Evolutionary conservation across 257 asterid species (phyloP), one percentile per base, ranked within the genome.

Genomic region (Thymus quinquecostatus): DNA sequence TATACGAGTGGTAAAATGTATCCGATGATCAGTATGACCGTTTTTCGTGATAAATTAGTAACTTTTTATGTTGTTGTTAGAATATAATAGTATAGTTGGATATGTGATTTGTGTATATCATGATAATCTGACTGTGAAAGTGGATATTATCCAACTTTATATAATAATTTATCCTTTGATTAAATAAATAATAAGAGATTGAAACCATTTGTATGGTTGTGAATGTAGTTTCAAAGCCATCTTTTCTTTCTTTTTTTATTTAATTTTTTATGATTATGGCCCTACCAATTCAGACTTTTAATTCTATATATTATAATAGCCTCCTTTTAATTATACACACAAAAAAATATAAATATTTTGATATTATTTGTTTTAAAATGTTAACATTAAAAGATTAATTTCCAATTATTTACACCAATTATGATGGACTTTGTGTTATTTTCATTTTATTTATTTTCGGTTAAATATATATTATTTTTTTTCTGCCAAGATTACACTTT

Each of bases 101-200:
- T 68, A 43, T 62, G 38, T 41, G 55, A 61, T 68, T 33, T 66
- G 47, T 69, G 57, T 10, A 45, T 69, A 75, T 70, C 55, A 54
- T 63, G 72, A 70, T 70, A 57, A 64, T 76, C 78, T 77, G 77
- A 77, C 75, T 69, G 56, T 63, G 72, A 76, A 69, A 76, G 76
- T 55, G 66, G 59, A 67, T 43, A 21, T 62, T 61, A 68, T 75
- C 61, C 66, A 69, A 61, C 79, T 75, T 55, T 69, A 76, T 69
- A 38, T 59, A 60, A 45, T 69, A 63, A 62, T 55, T 41, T 75
- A 54, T 62, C 55, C 71, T 47, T 62, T 21, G 21, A 21, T 55
- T 63, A 44, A 68, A 53, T 50, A 10, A 60, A 61, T 44, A 11
- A 53, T 50, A 69, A 67, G 45, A 60, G 30, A 51, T 60, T 5